Evolutionary conservation across 768 basidiomycete species (phyloP).

Genomic region (Agaricus subrufescens): DNA sequence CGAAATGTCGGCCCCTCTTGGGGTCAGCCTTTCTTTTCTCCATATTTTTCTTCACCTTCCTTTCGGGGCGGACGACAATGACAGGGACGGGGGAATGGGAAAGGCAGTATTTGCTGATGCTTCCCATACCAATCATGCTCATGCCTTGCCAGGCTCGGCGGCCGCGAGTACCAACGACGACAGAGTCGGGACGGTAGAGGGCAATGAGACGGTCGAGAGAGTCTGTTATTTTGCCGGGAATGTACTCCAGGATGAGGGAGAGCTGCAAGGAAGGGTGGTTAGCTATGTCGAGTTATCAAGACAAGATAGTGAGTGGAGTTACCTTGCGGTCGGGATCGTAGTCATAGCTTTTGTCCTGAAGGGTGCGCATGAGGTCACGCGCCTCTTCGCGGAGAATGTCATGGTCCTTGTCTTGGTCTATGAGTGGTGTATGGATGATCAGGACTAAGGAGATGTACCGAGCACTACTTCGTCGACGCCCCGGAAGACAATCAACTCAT

Average conservation of each 20-base stretch:
- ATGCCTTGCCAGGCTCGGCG: constrained; percentile 38
- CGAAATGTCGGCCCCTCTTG: constrained; percentile 81
- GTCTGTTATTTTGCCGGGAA: constrained; percentile 85
- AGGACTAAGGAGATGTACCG: constrained; percentile 38
- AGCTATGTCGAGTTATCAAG: neutral
- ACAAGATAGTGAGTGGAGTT: constrained; percentile 10
- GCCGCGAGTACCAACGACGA: constrained; percentile 91
- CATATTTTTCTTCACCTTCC: constrained; percentile 78
- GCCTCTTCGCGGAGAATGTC: constrained; percentile 81
- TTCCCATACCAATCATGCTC: constrained; percentile 37
- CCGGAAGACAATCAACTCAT: constrained; percentile 88
- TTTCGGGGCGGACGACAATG: constrained; percentile 89
- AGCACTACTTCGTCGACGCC: constrained; percentile 87
- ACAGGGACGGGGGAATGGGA: constrained; percentile 94
- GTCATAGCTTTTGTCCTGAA: constrained; percentile 80
- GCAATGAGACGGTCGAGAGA: constrained; percentile 91
- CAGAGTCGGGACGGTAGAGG: constrained; percentile 84
- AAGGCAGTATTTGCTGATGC: constrained; percentile 69
- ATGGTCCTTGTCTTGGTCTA: constrained; percentile 62
- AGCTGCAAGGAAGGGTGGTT: constrained; percentile 38
- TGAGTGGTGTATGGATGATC: neutral
- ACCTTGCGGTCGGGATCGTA: constrained; percentile 77
- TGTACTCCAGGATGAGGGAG: constrained; percentile 89
- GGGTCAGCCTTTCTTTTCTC: constrained; percentile 88
- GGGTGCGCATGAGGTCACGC: constrained; percentile 66